Base-by-base conservation (phyloP, 768 basidiomycete genomes). In the Mycena floridula region DNA sequence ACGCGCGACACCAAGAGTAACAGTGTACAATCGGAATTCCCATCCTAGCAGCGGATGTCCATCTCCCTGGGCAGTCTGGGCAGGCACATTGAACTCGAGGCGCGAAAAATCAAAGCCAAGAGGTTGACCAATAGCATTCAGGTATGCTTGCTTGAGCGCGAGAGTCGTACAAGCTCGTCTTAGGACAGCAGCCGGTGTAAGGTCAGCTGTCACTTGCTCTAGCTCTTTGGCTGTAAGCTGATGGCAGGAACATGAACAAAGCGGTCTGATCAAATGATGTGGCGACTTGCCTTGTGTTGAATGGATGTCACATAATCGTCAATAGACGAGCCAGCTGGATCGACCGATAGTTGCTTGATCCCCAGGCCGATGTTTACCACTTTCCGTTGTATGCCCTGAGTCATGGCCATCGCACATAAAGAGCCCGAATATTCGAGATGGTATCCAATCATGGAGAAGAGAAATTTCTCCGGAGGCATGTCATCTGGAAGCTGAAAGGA, bases 331-430 rank as follows among this genome's bases (percentile, higher is more conserved):
- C 77, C 79, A 13, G 73, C 67, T 0, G 85, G 81, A 49, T 81
- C 77, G 7, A 84, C 76, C 27, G 65, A 69, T 40, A 85, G 68
- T 41, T 80, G 79, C 53, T 85, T 82, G 56, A 89, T 74, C 4
- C 84, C 87, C n/a, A 90, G 67, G 2, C 89, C 89, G 53, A 91
- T 81, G 61, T 89, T 88, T 53, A 86, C 69, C 39, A 91, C 89
- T 45, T 85, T 80, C 37, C 78, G 74, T 44, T 81, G 79, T 8
- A 73, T 70, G 3, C 89, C 89, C 53, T 90, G 87, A 1, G 85
- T 85, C 77, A 91, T 87, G 28, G 82, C 80, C 84, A 89, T 88
- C n/a, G 82, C 85, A 43, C 86, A 79, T 7, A 89, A 59, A 8
- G 82, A 84, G 46, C 74, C 76, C 48, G 82, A 78, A 52, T 73